Base-by-base conservation (phyloP, 495 filamentous ascomycete genomes). In the Hyaloscypha bicolor region DNA sequence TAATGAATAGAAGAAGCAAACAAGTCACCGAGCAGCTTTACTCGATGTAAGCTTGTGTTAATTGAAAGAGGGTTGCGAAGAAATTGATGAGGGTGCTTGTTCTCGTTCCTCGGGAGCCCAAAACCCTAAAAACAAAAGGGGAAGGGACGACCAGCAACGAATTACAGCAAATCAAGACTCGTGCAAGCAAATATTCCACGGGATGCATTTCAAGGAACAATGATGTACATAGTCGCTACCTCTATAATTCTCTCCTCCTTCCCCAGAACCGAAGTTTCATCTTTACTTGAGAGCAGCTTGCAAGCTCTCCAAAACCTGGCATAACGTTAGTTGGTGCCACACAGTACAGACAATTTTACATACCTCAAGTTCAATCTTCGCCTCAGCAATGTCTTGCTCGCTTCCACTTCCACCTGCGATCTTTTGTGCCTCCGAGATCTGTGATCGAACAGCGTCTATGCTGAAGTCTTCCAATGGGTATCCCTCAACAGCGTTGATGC, bases 311-410 rank as follows among this genome's bases (percentile, higher is more conserved):
- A 91, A 78, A 73, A 91, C 87, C 87, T 90, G 65, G 76, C 55
- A 21, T 68, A 45, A n/a, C 22, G 62, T 75, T 68, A 63, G 59
- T 48, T 58, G 25, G 25, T 51, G 31, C 16, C 37, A 60, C 30
- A 64, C 14, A 3, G 21, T 5, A 0, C 1, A 32, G 9, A 19
- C 9, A 16, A 22, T 22, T 42, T 4, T 1, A 29, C 84, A 69
- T 82, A 97, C 95, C 91, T 98, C 95, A 70, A 99, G 81, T 85
- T 99, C 96, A 77, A 98, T 92, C 86, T 95, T 97, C 65, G 95
- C 95, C 87, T 98, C 95, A 64, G 93, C 94, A 79, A 97, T 91
- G 76, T 99, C 95, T 81, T 93, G 91, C 87, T 98, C 95, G 78
- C 93, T 97, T 73, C 95, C 95, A 75, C 84, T 87, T 72, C 95